These are phyloP conservation scores for Termitomyces sp. DNA, from an alignment of 768 basidiomycete genomes.

Conservation along the genomic window DNA sequence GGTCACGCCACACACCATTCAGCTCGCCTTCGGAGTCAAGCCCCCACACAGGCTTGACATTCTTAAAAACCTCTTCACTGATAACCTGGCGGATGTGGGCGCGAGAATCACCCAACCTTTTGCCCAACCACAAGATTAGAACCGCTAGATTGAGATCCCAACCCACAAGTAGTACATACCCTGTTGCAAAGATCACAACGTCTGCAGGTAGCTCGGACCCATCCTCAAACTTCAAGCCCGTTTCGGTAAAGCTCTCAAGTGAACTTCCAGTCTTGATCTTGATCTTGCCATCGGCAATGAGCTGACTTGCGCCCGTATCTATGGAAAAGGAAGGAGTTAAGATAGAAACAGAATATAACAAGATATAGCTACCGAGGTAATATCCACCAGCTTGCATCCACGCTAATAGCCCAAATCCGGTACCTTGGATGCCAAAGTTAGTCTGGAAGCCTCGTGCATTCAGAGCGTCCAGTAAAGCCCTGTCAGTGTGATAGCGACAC, in stretches of 20 bases:
- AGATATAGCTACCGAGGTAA: conserved; percentile 49
- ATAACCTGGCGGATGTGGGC: conserved; percentile 36
- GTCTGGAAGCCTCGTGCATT: conserved; percentile 54
- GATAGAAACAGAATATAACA: neutral
- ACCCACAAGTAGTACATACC: conserved; percentile 24
- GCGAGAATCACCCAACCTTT: conserved; percentile 41
- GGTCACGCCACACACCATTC: conserved; percentile 42
- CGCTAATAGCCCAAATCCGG: conserved; percentile 47
- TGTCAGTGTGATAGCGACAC: conserved; percentile 9
- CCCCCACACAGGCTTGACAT: conserved; percentile 56
- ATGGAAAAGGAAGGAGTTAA: neutral
- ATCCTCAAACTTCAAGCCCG: conserved; percentile 41
- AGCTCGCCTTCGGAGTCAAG: conserved; percentile 61
- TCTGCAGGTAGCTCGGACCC: conserved; percentile 26
- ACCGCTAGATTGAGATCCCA: neutral
- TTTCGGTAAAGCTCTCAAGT: conserved; percentile 38
- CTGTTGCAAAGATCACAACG: conserved; percentile 40
- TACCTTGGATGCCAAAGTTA: conserved; percentile 45
- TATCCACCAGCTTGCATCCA: conserved; percentile 57
- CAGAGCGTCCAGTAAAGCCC: conserved; percentile 53
- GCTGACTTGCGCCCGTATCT: conserved; percentile 34
- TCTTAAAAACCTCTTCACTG: conserved; percentile 36
- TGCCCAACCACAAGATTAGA: neutral
- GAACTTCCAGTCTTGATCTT: conserved; percentile 56
- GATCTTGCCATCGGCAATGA: conserved; percentile 63